A percentile compares a stretch with the other conserved stretches of the same genome.
Conservation (phyloP, 202 grass and related monocot genomes). For the Bolboschoenoplectus hybrid region DNA sequence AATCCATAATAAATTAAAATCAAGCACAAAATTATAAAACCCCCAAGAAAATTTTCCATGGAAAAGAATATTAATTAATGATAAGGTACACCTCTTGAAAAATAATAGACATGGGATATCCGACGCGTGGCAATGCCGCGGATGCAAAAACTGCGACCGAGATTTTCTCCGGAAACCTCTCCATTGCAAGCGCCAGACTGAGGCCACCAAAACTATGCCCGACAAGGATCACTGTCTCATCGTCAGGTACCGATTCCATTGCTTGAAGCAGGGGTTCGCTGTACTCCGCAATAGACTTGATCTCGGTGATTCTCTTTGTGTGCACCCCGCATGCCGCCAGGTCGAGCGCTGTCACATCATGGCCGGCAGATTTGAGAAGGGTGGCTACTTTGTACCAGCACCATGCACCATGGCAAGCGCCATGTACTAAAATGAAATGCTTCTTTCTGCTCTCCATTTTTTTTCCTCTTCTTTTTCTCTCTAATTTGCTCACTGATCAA, state of each 20-base stretch:
- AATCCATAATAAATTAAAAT: neutral
- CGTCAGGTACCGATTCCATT: slow-evolving; percentile 42
- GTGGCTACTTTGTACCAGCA: slow-evolving; percentile 70
- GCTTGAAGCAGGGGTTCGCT: slow-evolving; percentile 54
- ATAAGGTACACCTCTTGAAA: slow-evolving; percentile 43
- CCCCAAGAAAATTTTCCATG: neutral
- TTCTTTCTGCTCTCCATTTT: neutral
- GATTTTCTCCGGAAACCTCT: slow-evolving; percentile 64
- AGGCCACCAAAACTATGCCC: slow-evolving; percentile 73
- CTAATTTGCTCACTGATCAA: neutral
- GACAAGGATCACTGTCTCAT: slow-evolving; percentile 58
- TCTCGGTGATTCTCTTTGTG: slow-evolving; percentile 46
- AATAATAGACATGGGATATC: slow-evolving; percentile 46
- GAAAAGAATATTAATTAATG: no score
- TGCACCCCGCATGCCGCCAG: slow-evolving; percentile 59
- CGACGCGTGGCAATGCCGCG: slow-evolving; percentile 59
- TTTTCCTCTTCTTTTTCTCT: neutral
- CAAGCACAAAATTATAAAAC: neutral
- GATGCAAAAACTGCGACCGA: slow-evolving; percentile 63
- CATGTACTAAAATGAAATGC: slow-evolving; percentile 73
- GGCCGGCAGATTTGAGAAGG: slow-evolving; percentile 48
- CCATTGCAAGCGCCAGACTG: slow-evolving; percentile 55
- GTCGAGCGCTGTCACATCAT: slow-evolving; percentile 56
- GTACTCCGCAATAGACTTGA: slow-evolving; percentile 62
- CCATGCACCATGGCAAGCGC: slow-evolving; percentile 61